Base-by-base conservation (phyloP, 2,329 filamentous ascomycete genomes). In the Colletotrichum spaethianum region DNA sequence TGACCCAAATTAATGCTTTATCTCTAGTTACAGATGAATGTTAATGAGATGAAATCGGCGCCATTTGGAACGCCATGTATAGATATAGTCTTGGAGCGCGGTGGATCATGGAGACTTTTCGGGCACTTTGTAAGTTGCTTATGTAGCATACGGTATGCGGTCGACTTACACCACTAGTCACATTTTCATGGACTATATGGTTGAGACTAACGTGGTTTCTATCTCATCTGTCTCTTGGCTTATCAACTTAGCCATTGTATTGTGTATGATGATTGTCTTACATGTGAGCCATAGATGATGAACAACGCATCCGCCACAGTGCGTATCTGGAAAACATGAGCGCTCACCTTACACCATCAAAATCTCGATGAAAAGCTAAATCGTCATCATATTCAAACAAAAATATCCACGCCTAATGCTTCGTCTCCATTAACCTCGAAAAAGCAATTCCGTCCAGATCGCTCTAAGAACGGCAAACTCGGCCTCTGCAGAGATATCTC, bases 41-140 rank as follows among this genome's bases (percentile, higher is more conserved):
- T 8, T n/a, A 11, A n/a, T 14, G 23, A 3, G 20, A 42, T 16
- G 40, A 31, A 23, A 33, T 20, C 28, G 4, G n/a, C n/a, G n/a
- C n/a, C 4, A 18, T 53, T 11, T 11, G 50, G 7, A 38, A 57
- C 14, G 53, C 1, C 16, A 7, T 3, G 16, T 9, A 33, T 26
- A 48, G 26, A 20, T 65, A 48, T 26, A 31, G 26, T 28, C 9
- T 50, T 6, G 40, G 9, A 7, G 31, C 5, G 1, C 3, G 6
- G 61, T 16, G 26, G 52, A 36, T 4, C 33, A 38, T 69, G 61
- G 42, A 69, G 61, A 59, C 66, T 69, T 65, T 65, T 65, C 66
- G 66, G 61, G n/a, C 1, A 57, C 66, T 23, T 69, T 69, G 50
- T 1, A 14, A 26, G 8, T 20, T 33, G 44, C 31, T 50, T 7